Conservation (phyloP, 495 filamentous ascomycete genomes). For the Penicillium roqueforti region DNA sequence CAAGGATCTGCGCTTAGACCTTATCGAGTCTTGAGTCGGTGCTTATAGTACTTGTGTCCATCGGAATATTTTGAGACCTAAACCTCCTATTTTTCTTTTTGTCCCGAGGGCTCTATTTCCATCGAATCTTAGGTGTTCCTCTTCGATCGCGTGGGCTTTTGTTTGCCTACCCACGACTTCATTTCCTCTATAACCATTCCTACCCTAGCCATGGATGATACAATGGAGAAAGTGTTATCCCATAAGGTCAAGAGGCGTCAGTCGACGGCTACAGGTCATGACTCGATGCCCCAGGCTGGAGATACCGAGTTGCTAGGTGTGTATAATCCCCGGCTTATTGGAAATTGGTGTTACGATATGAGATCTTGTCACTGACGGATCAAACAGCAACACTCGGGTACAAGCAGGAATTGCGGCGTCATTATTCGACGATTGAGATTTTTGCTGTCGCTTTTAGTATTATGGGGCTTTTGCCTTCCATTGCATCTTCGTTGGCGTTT, state of each 20-base stretch:
- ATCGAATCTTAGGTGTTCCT: background rate
- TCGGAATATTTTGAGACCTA: background rate
- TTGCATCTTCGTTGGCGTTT: constrained; percentile 61
- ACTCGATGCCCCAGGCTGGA: constrained; percentile 15
- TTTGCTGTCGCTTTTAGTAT: constrained; percentile 72
- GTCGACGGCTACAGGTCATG: constrained; percentile 2
- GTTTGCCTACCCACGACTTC: background rate
- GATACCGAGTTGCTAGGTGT: constrained; percentile 35
- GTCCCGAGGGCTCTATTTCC: background rate
- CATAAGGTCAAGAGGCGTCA: constrained; percentile 7
- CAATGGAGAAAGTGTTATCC: constrained; percentile 13
- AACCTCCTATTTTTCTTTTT: background rate
- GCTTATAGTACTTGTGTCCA: background rate
- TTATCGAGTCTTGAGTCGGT: background rate
- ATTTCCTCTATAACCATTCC: background rate
- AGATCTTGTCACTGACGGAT: background rate
- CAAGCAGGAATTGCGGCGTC: constrained; percentile 65
- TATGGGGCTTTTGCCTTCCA: constrained; percentile 69
- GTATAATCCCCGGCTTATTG: background rate
- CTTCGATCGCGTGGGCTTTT: background rate
- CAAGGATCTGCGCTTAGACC: background rate
- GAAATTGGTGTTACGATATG: background rate
- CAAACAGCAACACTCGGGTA: constrained; percentile 50
- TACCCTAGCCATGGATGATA: constrained; percentile 1
- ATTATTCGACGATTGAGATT: constrained; percentile 62